These are phyloP conservation scores for Trichoderma sp. DNA, from an alignment of 2,329 filamentous ascomycete species.

Conservation along the genomic window DNA sequence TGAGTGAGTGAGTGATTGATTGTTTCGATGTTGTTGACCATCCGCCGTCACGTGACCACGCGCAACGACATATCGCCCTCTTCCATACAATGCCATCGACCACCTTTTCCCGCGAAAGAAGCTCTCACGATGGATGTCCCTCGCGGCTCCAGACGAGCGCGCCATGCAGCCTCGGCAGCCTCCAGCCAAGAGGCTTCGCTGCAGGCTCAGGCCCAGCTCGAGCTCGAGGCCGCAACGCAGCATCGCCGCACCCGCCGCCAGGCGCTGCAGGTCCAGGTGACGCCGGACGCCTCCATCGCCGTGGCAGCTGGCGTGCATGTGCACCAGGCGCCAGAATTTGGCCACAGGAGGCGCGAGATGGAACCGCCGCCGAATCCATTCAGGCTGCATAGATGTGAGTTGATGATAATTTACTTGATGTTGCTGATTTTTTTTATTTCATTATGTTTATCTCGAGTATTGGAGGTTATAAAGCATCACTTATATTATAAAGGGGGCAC, in stretches of 20 bases:
- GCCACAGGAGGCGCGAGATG: constrained; percentile 25
- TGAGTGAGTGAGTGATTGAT: background rate
- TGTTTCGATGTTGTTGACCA: background rate
- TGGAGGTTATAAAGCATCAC: background rate
- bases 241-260: constrained; percentile 6
- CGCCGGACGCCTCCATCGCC: constrained; percentile 14
- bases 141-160: constrained; percentile 33
- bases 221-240: constrained; percentile 15
- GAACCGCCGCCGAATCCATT: constrained; percentile 36
- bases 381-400: constrained; percentile 38
- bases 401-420: background rate
- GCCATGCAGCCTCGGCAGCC: constrained; percentile 30
- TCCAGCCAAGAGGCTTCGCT: constrained; percentile 19
- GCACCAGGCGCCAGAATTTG: constrained; percentile 25
- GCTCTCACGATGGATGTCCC: constrained; percentile 30
- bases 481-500: background rate
- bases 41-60: constrained; percentile 1
- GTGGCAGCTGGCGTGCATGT: constrained; percentile 21
- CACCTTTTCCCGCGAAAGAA: background rate
- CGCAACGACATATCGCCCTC: background rate
- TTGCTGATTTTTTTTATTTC: background rate
- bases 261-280: constrained; percentile 23
- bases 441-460: background rate
- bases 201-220: constrained; percentile 17
- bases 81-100: background rate